phyloP scores from a whole-genome alignment of 148 eudicot genomes.

The Spergularia bocconei region DNA sequence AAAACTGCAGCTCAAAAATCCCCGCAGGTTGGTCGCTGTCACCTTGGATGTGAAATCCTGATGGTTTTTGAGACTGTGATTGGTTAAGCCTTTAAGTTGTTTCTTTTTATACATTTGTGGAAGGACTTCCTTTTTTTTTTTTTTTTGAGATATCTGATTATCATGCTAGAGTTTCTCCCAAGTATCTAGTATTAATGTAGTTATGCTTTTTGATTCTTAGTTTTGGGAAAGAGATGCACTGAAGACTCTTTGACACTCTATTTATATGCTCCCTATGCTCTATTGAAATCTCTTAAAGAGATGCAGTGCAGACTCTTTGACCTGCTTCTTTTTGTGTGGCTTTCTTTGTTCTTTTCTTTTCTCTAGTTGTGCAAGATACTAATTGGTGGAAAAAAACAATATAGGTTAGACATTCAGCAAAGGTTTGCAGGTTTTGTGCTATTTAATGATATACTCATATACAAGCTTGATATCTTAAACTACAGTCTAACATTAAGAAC shows the following conservation, averaged over 20 bases:
- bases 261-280: too few species aligned
- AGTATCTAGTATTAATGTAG: background rate
- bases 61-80: background rate
- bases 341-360: background rate
- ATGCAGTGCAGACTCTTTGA: too few species aligned
- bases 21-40: slow-evolving; percentile 66
- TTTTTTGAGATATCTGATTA: background rate
- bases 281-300: too few species aligned
- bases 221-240: too few species aligned
- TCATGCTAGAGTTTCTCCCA: background rate
- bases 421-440: background rate
- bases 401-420: background rate
- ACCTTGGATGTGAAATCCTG: slow-evolving; percentile 1
- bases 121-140: background rate
- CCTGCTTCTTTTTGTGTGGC: background rate
- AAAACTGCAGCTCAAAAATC: slow-evolving; percentile 89
- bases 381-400: background rate
- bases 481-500: background rate
- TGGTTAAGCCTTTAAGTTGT: background rate
- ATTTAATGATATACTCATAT: too few species aligned
- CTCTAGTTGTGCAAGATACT: background rate
- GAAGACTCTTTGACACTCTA: too few species aligned
- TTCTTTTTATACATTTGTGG: background rate
- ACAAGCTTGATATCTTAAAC: background rate
- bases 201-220: background rate